Evolutionary conservation across 371 early-diverging fungal species (phyloP), one percentile per base, ranked within the genome.

Genomic region (Mortierella sp.): DNA sequence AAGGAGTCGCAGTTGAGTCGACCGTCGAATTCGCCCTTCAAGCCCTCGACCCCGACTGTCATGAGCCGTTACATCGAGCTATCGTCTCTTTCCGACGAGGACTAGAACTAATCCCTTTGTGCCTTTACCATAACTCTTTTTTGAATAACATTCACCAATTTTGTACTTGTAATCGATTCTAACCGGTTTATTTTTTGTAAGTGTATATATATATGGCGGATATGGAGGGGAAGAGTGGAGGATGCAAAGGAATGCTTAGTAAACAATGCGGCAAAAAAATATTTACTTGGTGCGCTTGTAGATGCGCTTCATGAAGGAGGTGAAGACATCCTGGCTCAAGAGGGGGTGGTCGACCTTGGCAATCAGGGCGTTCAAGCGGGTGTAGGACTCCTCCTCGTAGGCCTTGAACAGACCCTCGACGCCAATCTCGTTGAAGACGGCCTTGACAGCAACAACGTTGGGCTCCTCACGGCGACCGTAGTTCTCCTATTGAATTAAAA

Each of bases 271-370:
- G 13, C 19, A 47, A 22, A 29, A 58, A 58, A 26, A 16, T 29
- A 43, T 72, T 88, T 96, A 96, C 90, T 96, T 95, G 70, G 91
- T 93, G 78, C 97, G 92, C 90, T 94, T 97, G 91, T 96, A 97
- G 75, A 97, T 94, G 90, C 96, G 95, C 87, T 96, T 92, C 91
- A 97, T 94, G 89, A 97, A 98, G 50, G 90, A 91, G 44, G 89
- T 90, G 83, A 97, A 98, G 79, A 98, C 93, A 52, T 93, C 89
- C 83, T 91, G 92, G 74, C 93, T 95, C 53, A 97, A 77, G 19
- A 90, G 81, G 29, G 89, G 81, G 79, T 94, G 94, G 74, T 97
- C 95, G 41, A 92, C 67, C 85, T 94, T 77, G 68, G 86, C 86
- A 79, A 98, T 97, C 85, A 96, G 88, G 44, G 81, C 90, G 75